A percentile compares a stretch with the other conserved stretches of the same genome.
phyloP scores from a whole-genome alignment of 2,329 filamentous ascomycete species.

The Ceratocystis ficicola region DNA sequence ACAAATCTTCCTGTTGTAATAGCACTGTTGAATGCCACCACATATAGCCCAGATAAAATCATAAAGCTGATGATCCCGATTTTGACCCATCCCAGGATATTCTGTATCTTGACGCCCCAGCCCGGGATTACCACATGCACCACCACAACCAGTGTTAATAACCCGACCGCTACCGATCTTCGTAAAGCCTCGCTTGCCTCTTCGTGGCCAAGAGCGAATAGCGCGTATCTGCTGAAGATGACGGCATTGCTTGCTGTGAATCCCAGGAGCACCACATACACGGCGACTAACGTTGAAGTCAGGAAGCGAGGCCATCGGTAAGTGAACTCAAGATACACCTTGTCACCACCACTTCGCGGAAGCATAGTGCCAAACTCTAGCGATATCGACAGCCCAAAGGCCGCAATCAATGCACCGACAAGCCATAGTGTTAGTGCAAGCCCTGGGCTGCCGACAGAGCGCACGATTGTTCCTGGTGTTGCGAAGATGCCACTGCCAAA shows the following conservation, averaged over 20 bases:
- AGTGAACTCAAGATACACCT: conserved; percentile 60
- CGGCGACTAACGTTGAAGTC: conserved; percentile 50
- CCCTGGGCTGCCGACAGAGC: conserved; percentile 53
- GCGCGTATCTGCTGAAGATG: conserved; percentile 52
- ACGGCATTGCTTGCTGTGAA: conserved; percentile 61
- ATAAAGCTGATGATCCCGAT: conserved; percentile 49
- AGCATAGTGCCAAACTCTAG: conserved; percentile 62
- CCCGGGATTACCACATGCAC: conserved; percentile 47
- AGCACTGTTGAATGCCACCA: conserved; percentile 35
- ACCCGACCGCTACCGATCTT: conserved; percentile 44
- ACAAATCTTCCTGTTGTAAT: background rate
- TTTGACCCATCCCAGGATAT: conserved; percentile 51
- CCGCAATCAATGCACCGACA: conserved; percentile 48
- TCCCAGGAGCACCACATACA: conserved; percentile 50
- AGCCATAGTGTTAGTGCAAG: conserved; percentile 52
- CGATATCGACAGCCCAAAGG: conserved; percentile 47
- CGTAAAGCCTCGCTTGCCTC: conserved; percentile 36
- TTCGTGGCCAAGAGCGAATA: conserved; percentile 43
- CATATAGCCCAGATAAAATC: conserved; percentile 47
- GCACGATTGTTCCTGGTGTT: conserved; percentile 55
- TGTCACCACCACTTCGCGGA: conserved; percentile 54
- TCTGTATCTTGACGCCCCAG: conserved; percentile 48
- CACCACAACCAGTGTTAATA: conserved; percentile 45
- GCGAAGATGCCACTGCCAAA: conserved; percentile 63
- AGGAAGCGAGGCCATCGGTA: conserved; percentile 52